A percentile compares a stretch with the other conserved stretches of the same genome.
These are phyloP conservation scores for Nicotiana attenuata DNA, from an alignment of 257 asterid species.

Conservation along the genomic window DNA sequence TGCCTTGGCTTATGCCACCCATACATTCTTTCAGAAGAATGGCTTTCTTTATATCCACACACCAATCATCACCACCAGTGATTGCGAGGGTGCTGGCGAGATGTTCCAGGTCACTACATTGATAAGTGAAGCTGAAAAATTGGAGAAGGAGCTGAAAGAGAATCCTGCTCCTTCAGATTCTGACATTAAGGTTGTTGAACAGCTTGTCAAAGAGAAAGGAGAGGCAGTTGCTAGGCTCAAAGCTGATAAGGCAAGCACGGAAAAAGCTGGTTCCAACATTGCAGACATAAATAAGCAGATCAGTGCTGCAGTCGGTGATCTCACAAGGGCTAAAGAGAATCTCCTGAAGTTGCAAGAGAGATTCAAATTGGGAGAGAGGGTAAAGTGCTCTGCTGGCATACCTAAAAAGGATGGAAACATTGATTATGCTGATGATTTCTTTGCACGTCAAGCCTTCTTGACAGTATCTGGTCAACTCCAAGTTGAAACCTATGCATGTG, in stretches of 20 bases:
- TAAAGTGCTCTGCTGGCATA: conserved; percentile 49
- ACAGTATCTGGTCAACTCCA: conserved; percentile 98
- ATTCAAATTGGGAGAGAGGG: conserved; percentile 52
- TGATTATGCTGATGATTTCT: conserved; percentile 80
- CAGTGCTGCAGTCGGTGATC: conserved; percentile 60
- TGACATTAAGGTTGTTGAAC: conserved; percentile 57
- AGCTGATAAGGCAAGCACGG: conserved; percentile 56
- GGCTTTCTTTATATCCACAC: conserved; percentile 88
- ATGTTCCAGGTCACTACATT: conserved; percentile 94
- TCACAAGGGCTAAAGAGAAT: conserved; percentile 66
- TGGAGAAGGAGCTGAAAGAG: conserved; percentile 73
- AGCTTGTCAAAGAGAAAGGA: conserved; percentile 65
- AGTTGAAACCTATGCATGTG: conserved; percentile 91
- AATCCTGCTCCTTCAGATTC: conserved; percentile 64
- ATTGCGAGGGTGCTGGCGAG: conserved; percentile 99
- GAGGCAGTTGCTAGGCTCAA: conserved; percentile 65
- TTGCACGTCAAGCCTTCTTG: conserved; percentile 85
- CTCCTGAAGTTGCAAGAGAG: conserved; percentile 57
- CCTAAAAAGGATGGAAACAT: conserved; percentile 79
- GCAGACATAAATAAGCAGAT: conserved; percentile 31
- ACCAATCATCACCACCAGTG: conserved; percentile 91
- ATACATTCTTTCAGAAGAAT: conserved; percentile 84
- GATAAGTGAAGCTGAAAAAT: conserved; percentile 60
- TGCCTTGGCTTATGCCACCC: conserved; percentile 88
- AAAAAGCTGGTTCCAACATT: conserved; percentile 1